Evolutionary conservation across 495 filamentous ascomycete species (phyloP).

Genomic region (Neurospora sp.): DNA sequence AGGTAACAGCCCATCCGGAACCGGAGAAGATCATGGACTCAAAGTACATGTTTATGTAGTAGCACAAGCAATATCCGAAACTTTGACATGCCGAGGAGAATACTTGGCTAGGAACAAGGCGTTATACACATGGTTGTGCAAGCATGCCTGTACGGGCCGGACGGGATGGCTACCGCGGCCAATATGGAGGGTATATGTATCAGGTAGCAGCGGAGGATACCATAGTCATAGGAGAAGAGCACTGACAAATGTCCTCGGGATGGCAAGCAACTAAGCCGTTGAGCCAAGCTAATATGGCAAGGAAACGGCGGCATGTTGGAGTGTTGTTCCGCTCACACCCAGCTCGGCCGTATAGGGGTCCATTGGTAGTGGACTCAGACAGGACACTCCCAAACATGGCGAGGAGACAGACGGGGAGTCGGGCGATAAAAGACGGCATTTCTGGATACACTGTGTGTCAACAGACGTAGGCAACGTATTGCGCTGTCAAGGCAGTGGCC

Average conservation of each 20-base stretch:
- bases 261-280: background rate
- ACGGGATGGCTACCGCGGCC: background rate
- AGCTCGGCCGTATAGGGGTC: background rate
- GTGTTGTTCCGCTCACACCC: background rate
- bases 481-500: background rate
- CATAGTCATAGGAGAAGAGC: background rate
- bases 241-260: background rate
- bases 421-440: background rate
- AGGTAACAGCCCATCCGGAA: background rate
- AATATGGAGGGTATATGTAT: background rate
- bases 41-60: background rate
- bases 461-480: background rate
- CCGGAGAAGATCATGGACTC: background rate
- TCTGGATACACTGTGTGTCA: background rate
- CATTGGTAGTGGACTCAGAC: background rate
- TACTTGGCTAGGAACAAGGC: background rate
- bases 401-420: background rate
- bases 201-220: background rate
- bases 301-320: background rate
- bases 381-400: background rate
- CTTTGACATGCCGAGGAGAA: background rate
- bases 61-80: background rate
- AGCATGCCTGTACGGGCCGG: background rate
- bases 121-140: background rate
- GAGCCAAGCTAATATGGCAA: background rate